A percentile compares a stretch with the other conserved stretches of the same genome.
These are phyloP conservation scores for Gossypium rotundifolium DNA, from an alignment of 345 rosid genomes.

Conservation along the genomic window DNA sequence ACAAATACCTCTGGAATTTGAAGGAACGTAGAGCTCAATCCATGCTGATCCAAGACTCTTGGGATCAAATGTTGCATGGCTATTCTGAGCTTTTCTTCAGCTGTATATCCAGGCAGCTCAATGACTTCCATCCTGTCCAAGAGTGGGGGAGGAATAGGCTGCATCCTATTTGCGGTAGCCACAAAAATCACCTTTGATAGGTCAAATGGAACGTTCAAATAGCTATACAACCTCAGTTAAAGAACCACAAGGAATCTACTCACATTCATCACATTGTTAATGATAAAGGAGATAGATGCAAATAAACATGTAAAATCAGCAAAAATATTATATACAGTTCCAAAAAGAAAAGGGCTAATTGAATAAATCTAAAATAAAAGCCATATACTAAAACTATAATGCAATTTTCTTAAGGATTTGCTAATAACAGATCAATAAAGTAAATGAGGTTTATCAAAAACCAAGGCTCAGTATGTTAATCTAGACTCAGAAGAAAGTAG, in stretches of 20 bases:
- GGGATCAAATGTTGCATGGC: constrained; percentile 94
- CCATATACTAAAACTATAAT: background rate
- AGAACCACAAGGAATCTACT: constrained; percentile 25
- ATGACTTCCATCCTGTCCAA: constrained; percentile 97
- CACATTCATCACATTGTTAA: constrained; percentile 4
- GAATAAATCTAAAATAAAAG: background rate
- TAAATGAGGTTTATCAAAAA: background rate
- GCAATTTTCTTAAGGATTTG: background rate
- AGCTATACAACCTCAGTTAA: constrained; percentile 58
- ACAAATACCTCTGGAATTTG: constrained; percentile 84
- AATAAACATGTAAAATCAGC: constrained; percentile 8
- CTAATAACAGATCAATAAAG: background rate
- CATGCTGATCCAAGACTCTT: constrained; percentile 93
- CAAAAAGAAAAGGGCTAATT: background rate
- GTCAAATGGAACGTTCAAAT: constrained; percentile 95
- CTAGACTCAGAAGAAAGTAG: constrained; percentile 26
- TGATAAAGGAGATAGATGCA: background rate
- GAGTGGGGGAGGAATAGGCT: constrained; percentile 95
- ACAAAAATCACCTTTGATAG: constrained; percentile 92
- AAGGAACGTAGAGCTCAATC: constrained; percentile 75
- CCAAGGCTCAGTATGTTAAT: constrained; percentile 4
- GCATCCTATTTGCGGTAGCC: constrained; percentile 90
- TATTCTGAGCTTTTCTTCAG: constrained; percentile 90
- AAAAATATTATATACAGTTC: background rate
- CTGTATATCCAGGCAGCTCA: constrained; percentile 95